A percentile compares a stretch with the other conserved stretches of the same genome.
phyloP scores from a whole-genome alignment of 805 yeast species.

The Metschnikowia hibisci region DNA sequence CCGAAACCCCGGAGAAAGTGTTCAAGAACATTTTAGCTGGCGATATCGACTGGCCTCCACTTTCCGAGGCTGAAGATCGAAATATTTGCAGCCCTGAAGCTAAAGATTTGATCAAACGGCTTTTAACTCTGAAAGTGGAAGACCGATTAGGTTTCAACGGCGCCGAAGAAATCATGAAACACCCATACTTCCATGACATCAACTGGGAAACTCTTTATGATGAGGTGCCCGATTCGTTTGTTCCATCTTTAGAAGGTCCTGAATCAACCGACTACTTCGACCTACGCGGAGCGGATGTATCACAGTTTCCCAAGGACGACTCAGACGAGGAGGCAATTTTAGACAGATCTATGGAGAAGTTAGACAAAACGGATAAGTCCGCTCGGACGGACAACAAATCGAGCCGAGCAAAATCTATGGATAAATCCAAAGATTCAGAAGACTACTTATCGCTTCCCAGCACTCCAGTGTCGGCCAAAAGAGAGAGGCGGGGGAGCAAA shows the following conservation, averaged over 20 bases:
- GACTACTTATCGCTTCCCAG: constrained; percentile 18
- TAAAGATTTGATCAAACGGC: constrained; percentile 61
- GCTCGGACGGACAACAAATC: no score
- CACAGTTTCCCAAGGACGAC: constrained; percentile 53
- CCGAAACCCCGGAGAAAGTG: constrained; percentile 69
- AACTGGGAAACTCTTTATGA: constrained; percentile 72
- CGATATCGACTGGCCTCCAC: constrained; percentile 78
- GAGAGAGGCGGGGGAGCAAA: constrained; percentile 72
- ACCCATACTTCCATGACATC: constrained; percentile 69
- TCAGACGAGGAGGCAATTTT: constrained; percentile 26
- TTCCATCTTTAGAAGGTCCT: constrained; percentile 75
- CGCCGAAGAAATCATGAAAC: constrained; percentile 71
- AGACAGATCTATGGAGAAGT: constrained; percentile 9
- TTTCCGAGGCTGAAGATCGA: constrained; percentile 49
- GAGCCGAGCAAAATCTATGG: no score
- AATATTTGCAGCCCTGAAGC: constrained; percentile 62
- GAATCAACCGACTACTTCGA: constrained; percentile 92
- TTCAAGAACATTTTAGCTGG: constrained; percentile 76
- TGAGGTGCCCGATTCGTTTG: constrained; percentile 69
- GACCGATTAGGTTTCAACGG: constrained; percentile 76
- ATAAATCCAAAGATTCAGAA: constrained; percentile 2
- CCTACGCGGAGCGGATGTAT: constrained; percentile 75
- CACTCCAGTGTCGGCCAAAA: constrained; percentile 25
- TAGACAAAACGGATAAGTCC: not conserved
- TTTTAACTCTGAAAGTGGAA: constrained; percentile 61